phyloP scores from a whole-genome alignment of 768 basidiomycete species.

The Vararia minispora region DNA sequence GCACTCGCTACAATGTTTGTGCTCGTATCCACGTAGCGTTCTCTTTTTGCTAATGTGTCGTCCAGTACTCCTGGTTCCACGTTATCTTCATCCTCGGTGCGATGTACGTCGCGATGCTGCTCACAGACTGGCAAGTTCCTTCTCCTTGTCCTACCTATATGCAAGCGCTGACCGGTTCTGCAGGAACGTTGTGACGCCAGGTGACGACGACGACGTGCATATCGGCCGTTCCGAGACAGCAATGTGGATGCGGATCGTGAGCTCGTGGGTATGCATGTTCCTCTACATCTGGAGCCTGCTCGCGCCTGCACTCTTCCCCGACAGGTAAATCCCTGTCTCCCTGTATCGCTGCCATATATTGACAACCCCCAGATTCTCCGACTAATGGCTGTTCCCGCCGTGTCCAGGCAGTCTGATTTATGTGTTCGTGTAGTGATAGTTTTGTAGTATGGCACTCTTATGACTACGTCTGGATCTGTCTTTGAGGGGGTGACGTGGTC shows the following conservation, averaged over 20 bases:
- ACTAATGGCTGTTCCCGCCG: background rate
- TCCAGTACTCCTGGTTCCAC: conserved; percentile 97
- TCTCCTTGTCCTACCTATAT: conserved; percentile 3
- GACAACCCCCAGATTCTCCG: background rate
- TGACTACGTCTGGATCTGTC: too few species aligned
- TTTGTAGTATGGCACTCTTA: too few species aligned
- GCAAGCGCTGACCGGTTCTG: background rate
- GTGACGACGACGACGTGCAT: conserved; percentile 66
- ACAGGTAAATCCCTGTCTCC: conserved; percentile 70
- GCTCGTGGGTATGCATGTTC: conserved; percentile 87
- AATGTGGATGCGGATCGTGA: conserved; percentile 99
- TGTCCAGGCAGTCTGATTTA: conserved; percentile 5
- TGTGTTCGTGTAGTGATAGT: too few species aligned
- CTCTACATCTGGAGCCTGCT: conserved; percentile 82
- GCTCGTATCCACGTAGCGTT: background rate
- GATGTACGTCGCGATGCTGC: conserved; percentile 96
- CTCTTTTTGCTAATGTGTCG: conserved; percentile 2
- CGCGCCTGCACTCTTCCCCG: conserved; percentile 85
- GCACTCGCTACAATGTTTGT: conserved; percentile 88
- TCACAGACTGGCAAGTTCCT: conserved; percentile 91
- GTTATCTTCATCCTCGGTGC: conserved; percentile 90
- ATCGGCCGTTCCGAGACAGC: conserved; percentile 93
- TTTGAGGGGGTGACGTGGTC: too few species aligned
- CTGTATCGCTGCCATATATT: background rate
- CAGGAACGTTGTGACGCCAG: conserved; percentile 64